Conservation (phyloP, 192 early-diverging fungal species). For the Coemansia sp. region DNA sequence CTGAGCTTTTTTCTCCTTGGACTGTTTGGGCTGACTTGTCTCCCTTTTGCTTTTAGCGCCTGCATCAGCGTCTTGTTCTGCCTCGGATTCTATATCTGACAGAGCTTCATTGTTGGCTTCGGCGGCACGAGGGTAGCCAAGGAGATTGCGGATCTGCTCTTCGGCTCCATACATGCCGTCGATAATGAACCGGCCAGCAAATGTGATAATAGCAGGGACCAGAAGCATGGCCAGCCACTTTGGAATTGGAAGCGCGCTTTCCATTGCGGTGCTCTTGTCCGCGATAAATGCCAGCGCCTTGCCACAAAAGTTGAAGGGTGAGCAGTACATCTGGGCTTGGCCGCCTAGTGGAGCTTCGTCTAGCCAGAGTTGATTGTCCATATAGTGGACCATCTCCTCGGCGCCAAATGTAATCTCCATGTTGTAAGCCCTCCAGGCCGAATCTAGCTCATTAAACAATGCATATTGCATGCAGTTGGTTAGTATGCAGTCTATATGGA, state of each 20-base stretch:
- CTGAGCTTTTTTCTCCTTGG: background rate
- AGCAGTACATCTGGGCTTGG: constrained; percentile 20
- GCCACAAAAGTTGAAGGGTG: constrained; percentile 50
- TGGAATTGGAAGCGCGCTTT: constrained; percentile 33
- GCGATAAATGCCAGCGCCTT: constrained; percentile 26
- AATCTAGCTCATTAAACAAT: background rate
- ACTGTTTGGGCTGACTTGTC: background rate
- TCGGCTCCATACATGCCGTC: constrained; percentile 43
- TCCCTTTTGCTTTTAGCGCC: background rate
- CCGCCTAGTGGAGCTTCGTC: constrained; percentile 4
- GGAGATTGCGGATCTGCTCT: background rate
- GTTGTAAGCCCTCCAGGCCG: constrained; percentile 27
- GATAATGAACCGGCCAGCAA: constrained; percentile 37
- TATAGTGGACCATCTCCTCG: constrained; percentile 19
- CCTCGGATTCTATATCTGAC: background rate
- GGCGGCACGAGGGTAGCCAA: background rate
- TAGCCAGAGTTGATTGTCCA: constrained; percentile 28
- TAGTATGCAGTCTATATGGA: background rate
- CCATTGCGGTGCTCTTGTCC: constrained; percentile 28
- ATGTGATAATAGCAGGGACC: constrained; percentile 37
- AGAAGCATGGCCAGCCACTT: constrained; percentile 48
- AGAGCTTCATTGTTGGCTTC: background rate
- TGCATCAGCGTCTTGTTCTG: background rate
- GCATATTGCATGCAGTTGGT: background rate
- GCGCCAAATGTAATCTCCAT: constrained; percentile 9